Evolutionary conservation across 306 rosid species (phyloP).

Genomic region (Quercus alba): DNA sequence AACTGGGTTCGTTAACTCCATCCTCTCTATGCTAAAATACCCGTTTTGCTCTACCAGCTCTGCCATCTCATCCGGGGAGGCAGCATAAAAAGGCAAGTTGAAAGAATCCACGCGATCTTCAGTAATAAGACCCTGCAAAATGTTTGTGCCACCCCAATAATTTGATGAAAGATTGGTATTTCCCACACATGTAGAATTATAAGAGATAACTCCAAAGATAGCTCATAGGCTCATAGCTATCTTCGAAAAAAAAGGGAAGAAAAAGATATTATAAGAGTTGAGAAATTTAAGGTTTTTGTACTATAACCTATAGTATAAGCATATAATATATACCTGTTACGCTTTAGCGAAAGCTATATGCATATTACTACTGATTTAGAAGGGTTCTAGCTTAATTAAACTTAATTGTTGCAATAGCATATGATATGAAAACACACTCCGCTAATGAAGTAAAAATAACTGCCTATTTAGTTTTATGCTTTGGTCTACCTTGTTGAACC

Average conservation of each 20-base stretch:
- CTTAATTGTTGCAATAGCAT: too few species aligned
- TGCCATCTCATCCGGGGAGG: conserved; percentile 40
- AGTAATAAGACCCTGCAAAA: conserved; percentile 32
- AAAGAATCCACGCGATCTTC: conserved; percentile 49
- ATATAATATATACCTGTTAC: neutral
- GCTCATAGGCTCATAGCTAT: too few species aligned
- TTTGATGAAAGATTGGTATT: neutral
- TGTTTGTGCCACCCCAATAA: neutral
- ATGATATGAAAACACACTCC: too few species aligned
- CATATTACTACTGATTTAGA: too few species aligned
- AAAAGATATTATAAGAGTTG: neutral
- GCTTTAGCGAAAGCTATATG: too few species aligned
- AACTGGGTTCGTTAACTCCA: conserved; percentile 42
- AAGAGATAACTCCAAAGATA: neutral
- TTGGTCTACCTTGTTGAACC: too few species aligned
- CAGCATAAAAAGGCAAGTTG: conserved; percentile 49
- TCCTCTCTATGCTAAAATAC: conserved; percentile 34
- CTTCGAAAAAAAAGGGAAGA: too few species aligned
- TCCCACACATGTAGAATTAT: neutral
- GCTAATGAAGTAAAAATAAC: too few species aligned
- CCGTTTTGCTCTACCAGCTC: conserved; percentile 42
- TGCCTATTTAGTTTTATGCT: too few species aligned
- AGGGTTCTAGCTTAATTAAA: too few species aligned
- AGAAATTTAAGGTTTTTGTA: neutral
- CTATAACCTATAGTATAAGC: neutral